A percentile compares a stretch with the other conserved stretches of the same genome.
These are phyloP conservation scores for Otatea glauca DNA, from an alignment of 176 grass and related monocot genomes.

Conservation along the genomic window DNA sequence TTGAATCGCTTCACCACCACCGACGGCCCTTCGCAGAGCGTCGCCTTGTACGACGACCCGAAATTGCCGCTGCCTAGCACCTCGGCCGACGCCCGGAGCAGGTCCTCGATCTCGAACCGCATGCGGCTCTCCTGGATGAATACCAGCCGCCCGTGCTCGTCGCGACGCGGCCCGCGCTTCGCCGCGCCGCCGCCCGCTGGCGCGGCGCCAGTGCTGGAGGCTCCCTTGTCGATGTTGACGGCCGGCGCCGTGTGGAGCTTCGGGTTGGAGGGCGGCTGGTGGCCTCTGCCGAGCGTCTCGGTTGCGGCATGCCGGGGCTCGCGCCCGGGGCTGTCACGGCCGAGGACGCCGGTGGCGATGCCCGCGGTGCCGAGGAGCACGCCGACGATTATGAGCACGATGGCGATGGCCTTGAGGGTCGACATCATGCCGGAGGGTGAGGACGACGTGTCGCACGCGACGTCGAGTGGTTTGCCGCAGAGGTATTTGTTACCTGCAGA, in stretches of 20 bases:
- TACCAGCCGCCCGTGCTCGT: conserved; percentile 74
- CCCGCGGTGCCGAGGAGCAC: conserved; percentile 37
- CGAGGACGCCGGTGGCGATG: conserved; percentile 13
- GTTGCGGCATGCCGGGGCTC: background rate
- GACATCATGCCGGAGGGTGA: conserved; percentile 15
- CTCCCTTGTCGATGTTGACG: conserved; percentile 45
- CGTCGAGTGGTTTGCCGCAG: conserved; percentile 68
- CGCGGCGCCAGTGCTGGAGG: background rate
- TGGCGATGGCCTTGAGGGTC: conserved; percentile 21
- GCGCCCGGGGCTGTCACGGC: background rate
- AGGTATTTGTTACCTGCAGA: conserved; percentile 69
- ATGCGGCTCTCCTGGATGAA: conserved; percentile 66
- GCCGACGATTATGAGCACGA: conserved; percentile 46
- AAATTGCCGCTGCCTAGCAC: conserved; percentile 84
- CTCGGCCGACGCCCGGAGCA: conserved; percentile 86
- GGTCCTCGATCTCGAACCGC: conserved; percentile 86
- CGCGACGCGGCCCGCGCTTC: conserved; percentile 33
- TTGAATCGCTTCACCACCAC: conserved; percentile 97
- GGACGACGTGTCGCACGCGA: conserved; percentile 32
- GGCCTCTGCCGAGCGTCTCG: conserved; percentile 15
- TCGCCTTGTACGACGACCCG: conserved; percentile 92
- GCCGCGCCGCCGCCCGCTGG: background rate
- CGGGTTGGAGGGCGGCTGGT: conserved; percentile 55
- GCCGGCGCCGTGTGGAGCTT: conserved; percentile 50
- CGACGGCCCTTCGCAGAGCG: conserved; percentile 50